These are phyloP conservation scores for Pittosporum tobira DNA, from an alignment of 129 eudicot genomes.

Conservation along the genomic window DNA sequence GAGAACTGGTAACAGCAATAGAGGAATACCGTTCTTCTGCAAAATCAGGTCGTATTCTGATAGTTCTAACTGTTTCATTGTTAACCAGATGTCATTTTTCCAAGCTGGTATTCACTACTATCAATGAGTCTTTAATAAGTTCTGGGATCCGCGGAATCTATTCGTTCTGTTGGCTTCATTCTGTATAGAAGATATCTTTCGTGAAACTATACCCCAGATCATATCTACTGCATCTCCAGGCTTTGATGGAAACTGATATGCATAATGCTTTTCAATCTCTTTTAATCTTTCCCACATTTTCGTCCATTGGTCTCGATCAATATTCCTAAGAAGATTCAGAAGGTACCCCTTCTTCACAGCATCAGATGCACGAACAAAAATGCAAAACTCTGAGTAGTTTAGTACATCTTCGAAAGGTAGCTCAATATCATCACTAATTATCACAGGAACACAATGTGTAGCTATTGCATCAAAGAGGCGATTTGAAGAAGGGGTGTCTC, in stretches of 20 bases:
- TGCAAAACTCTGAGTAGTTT: slow-evolving; percentile 75
- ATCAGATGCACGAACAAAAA: slow-evolving; percentile 60
- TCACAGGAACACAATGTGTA: slow-evolving; percentile 89
- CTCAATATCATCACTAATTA: slow-evolving; percentile 74
- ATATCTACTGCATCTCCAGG: slow-evolving; percentile 91
- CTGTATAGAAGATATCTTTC: slow-evolving; percentile 39
- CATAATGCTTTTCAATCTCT: slow-evolving; percentile 51
- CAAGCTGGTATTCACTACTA: background rate
- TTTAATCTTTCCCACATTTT: slow-evolving; percentile 84
- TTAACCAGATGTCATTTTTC: background rate
- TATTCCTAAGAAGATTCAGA: slow-evolving; percentile 60
- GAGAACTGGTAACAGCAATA: background rate
- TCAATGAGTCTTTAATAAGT: slow-evolving; percentile 4
- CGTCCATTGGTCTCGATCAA: slow-evolving; percentile 57
- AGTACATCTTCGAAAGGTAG: slow-evolving; percentile 84
- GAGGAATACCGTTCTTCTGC: background rate
- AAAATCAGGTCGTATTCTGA: background rate
- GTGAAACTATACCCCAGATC: slow-evolving; percentile 82
- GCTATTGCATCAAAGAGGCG: slow-evolving; percentile 95
- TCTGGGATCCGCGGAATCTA: slow-evolving; percentile 44
- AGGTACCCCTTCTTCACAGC: slow-evolving; percentile 64
- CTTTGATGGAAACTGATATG: slow-evolving; percentile 71
- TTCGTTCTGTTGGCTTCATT: slow-evolving; percentile 39
- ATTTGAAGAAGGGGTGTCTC: slow-evolving; percentile 97
- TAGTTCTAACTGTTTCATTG: background rate